These are phyloP conservation scores for Dipodascopsis tothii DNA, from an alignment of 805 yeast genomes.

Conservation along the genomic window DNA sequence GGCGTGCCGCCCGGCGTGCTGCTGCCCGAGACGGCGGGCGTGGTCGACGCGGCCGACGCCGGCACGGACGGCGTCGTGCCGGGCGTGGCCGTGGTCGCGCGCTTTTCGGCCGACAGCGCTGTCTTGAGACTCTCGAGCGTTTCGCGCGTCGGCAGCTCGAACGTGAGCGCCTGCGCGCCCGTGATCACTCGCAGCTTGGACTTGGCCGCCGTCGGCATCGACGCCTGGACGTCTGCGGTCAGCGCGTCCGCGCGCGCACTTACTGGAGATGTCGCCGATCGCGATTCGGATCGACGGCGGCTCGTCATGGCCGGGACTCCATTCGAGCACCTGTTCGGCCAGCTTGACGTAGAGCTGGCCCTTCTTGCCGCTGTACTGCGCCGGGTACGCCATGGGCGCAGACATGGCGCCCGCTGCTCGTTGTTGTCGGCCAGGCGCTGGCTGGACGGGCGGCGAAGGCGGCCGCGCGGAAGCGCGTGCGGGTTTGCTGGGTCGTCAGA, in stretches of 20 bases:
- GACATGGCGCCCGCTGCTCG: slow-evolving; percentile 11
- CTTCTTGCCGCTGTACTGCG: slow-evolving; percentile 18
- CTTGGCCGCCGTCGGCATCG: slow-evolving; percentile 31
- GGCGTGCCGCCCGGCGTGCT: slow-evolving; percentile 5
- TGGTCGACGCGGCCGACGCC: slow-evolving; percentile 3
- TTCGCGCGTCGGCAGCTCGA: slow-evolving; percentile 62
- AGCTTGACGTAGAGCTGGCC: slow-evolving; percentile 15
- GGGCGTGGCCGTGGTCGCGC: slow-evolving; percentile 36
- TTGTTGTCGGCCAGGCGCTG: too few relatives aligned
- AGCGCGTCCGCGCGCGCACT: not conserved
- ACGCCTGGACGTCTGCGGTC: slow-evolving; percentile 26
- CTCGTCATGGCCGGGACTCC: slow-evolving; percentile 14
- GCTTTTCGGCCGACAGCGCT: slow-evolving; percentile 42
- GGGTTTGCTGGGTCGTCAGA: too few relatives aligned
- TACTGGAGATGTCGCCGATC: not conserved
- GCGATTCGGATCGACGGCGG: not conserved
- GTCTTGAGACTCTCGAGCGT: slow-evolving; percentile 70
- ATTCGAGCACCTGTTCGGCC: slow-evolving; percentile 11
- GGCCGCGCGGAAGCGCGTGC: too few relatives aligned
- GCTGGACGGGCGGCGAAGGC: too few relatives aligned
- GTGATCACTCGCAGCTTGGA: slow-evolving; percentile 25
- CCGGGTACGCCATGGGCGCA: slow-evolving; percentile 20
- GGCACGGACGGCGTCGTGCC: slow-evolving; percentile 4
- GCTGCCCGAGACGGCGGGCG: slow-evolving; percentile 1
- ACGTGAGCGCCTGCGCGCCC: slow-evolving; percentile 31